Evolutionary conservation across 2,329 filamentous ascomycete genomes (phyloP), one percentile per base, ranked within the genome.

Genomic region (Curvularia lunata): DNA sequence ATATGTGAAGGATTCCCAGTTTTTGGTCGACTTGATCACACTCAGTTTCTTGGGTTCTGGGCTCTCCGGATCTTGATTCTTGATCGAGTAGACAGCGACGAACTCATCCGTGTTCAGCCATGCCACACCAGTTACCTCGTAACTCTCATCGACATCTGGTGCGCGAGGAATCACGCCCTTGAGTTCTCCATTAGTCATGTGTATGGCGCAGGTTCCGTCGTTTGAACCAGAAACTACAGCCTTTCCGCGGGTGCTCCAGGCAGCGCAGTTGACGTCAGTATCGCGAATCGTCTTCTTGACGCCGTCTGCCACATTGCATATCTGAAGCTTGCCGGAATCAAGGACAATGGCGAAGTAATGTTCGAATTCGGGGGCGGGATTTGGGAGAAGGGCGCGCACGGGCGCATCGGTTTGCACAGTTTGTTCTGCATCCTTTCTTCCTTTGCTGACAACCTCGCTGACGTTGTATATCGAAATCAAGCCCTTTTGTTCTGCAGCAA

Each of bases 221-320:
- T 83, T 87, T 66, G 95, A 82, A 16, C 96, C 95, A 65, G 91
- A 93, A 43, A 96, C 88, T 42, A 99, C 82, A 74, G 98, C 94
- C 75, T 97, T 99, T 46, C 95, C 95, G 73, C 89, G 91, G 59
- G 87, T 89, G 75, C 95, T 99, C 95, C 96, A 99, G 54, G 91
- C 89, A 5, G 91, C 85, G 69, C 90, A 95, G 72, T 88, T 92
- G 27, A 96, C 93, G 47, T 90, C 88, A 27, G 85, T 82, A 69
- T 88, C 91, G 62, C 96, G 81, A 0, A 88, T 80, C 69, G 81
- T 84, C 13, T 59, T 61, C 3, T 55, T 65, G 32, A 61, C 60
- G 0, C 91, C 91, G 63, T 86, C 86, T 19, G 82, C 68, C 68
- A 99, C 77, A 74, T 97, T 91, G 7, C 91, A 91, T 76, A 99